These are phyloP conservation scores for Goffeauzyma gilvescens DNA, from an alignment of 768 basidiomycete genomes.

Conservation along the genomic window DNA sequence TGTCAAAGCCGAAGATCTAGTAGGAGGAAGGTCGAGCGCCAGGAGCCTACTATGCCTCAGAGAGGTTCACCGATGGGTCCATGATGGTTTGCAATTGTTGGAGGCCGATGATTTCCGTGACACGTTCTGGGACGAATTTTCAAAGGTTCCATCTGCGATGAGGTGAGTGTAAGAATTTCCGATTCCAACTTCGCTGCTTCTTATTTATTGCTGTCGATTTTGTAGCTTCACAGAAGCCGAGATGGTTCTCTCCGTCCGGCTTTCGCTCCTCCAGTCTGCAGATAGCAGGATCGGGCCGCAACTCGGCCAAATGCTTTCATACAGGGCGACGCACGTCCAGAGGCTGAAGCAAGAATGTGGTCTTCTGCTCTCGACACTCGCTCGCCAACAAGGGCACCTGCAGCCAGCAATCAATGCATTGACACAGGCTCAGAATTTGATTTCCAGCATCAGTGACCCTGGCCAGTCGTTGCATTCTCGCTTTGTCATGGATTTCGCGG, in stretches of 20 bases:
- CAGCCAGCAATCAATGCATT: constrained; percentile 78
- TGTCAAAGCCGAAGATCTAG: constrained; percentile 60
- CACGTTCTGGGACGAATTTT: neutral
- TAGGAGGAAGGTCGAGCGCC: constrained; percentile 49
- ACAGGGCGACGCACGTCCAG: constrained; percentile 39
- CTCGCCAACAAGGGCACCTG: constrained; percentile 46
- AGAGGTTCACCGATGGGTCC: constrained; percentile 53
- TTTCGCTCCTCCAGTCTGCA: constrained; percentile 5
- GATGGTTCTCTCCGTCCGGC: constrained; percentile 4
- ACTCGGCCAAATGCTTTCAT: constrained; percentile 50
- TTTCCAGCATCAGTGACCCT: neutral
- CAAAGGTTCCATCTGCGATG: neutral
- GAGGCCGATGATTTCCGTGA: neutral
- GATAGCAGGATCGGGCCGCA: constrained; percentile 1
- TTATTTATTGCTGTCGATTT: neutral
- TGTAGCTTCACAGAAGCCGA: neutral
- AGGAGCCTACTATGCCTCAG: constrained; percentile 62
- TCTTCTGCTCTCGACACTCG: constrained; percentile 49
- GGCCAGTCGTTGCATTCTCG: too few species aligned
- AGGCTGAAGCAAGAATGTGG: constrained; percentile 53
- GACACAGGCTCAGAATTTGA: constrained; percentile 51
- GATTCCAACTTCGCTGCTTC: neutral
- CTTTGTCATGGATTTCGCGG: constrained; percentile 65
- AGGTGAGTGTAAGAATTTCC: constrained; percentile 1
- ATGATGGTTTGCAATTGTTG: neutral